Percentiles rank a stretch among this genome's conserved stretches.
Evolutionary conservation across 129 eudicot species (phyloP).

Genomic region (Flaveria trinervia): DNA sequence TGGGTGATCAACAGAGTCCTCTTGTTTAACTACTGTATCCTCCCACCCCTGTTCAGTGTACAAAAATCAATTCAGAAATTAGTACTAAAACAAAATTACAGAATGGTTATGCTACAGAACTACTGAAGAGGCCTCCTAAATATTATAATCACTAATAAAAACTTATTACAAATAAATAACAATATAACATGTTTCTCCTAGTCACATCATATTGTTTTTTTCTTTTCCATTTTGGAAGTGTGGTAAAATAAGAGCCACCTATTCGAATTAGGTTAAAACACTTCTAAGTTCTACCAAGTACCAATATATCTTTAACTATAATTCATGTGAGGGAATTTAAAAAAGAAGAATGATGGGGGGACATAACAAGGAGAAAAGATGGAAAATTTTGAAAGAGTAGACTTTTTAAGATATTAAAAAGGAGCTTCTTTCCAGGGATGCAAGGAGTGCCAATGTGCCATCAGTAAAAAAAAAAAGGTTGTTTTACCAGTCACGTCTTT

Average conservation of each 20-base stretch:
- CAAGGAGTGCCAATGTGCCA: not conserved
- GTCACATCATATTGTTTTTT: not conserved
- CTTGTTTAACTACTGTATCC: conserved; percentile 83
- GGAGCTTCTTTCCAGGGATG: not conserved
- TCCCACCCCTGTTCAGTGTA: conserved; percentile 81
- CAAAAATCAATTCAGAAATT: conserved; percentile 3
- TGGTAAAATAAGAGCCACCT: not conserved
- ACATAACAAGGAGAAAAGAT: not conserved
- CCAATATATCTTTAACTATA: not conserved
- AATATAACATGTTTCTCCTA: not conserved
- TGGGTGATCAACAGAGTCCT: conserved; percentile 58
- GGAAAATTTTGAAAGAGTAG: not conserved
- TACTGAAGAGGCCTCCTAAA: not conserved
- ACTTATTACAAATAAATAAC: not conserved
- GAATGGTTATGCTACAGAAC: not conserved
- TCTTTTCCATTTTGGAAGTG: not conserved
- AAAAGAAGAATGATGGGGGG: not conserved
- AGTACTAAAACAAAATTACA: not conserved
- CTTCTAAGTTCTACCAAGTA: not conserved
- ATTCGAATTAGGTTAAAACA: not conserved
- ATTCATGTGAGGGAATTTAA: not conserved
- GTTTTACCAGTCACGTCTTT: not conserved
- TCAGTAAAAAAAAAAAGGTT: not conserved
- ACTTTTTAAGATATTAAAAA: not conserved
- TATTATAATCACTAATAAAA: not conserved